These are phyloP conservation scores for Metschnikowia picachoensis DNA, from an alignment of 805 yeast species.

Conservation along the genomic window DNA sequence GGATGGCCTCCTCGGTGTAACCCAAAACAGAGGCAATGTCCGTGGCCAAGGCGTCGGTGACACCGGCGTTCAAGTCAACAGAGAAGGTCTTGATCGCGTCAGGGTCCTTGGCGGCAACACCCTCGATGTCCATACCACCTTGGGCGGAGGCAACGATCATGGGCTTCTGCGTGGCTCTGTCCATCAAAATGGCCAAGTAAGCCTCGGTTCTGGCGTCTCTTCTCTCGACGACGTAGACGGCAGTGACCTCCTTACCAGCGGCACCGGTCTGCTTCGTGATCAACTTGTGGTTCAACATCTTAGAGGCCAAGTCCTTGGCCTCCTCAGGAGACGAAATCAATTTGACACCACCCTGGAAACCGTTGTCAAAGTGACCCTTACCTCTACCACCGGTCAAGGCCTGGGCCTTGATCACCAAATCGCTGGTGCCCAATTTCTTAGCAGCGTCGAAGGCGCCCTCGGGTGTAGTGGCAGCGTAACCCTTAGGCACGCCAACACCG, in stretches of 20 bases:
- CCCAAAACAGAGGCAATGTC: constrained; percentile 79
- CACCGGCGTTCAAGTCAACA: constrained; percentile 73
- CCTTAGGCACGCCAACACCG: constrained; percentile 88
- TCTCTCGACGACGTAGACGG: constrained; percentile 93
- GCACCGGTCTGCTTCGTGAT: constrained; percentile 98
- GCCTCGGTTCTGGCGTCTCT: constrained; percentile 93
- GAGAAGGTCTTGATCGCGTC: constrained; percentile 86
- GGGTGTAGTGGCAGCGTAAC: constrained; percentile 86
- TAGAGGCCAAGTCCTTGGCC: constrained; percentile 78
- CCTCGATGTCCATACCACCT: constrained; percentile 99
- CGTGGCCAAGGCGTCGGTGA: constrained; percentile 70
- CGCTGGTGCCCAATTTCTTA: constrained; percentile 66
- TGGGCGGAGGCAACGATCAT: constrained; percentile 93
- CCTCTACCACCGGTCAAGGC: constrained; percentile 99
- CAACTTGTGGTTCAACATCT: constrained; percentile 89
- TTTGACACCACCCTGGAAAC: constrained; percentile 95
- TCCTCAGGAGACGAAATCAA: constrained; percentile 80
- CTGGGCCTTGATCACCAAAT: constrained; percentile 95
- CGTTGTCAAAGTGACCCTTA: constrained; percentile 95
- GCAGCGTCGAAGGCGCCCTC: constrained; percentile 86
- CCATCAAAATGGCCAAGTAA: constrained; percentile 90
- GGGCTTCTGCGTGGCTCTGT: constrained; percentile 86
- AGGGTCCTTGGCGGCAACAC: constrained; percentile 91
- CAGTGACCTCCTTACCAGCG: constrained; percentile 94
- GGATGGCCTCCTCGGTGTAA: constrained; percentile 69